Evolutionary conservation across 164 flowering plant species (phyloP).

Genomic region (Piper longum): DNA sequence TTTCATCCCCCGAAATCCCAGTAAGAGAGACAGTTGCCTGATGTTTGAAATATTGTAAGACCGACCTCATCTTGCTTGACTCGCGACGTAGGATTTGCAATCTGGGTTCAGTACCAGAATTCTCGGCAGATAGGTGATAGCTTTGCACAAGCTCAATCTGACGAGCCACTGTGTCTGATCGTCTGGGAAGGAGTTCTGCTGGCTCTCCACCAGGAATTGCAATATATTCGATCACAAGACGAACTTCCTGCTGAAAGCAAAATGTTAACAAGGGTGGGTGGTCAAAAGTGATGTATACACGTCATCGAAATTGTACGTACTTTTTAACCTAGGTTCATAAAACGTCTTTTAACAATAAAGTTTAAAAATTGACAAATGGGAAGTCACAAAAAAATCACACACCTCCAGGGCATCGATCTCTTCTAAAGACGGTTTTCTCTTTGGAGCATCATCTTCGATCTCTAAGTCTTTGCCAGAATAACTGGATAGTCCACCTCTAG

Average conservation of each 20-base stretch:
- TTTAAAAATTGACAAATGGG: no score
- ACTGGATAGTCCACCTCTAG: slow-evolving; percentile 15
- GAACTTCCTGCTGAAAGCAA: slow-evolving; percentile 53
- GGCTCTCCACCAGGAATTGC: slow-evolving; percentile 97
- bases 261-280: background rate
- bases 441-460: slow-evolving; percentile 85
- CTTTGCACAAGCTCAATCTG: slow-evolving; percentile 85
- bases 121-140: slow-evolving; percentile 76
- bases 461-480: slow-evolving; percentile 39
- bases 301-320: background rate
- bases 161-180: slow-evolving; percentile 74
- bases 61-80: slow-evolving; percentile 24
- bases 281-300: background rate
- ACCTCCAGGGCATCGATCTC: slow-evolving; percentile 99
- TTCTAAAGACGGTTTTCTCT: slow-evolving; percentile 78
- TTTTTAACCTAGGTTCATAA: no score
- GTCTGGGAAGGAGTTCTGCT: slow-evolving; percentile 90
- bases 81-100: slow-evolving; percentile 80
- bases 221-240: slow-evolving; percentile 93
- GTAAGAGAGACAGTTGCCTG: slow-evolving; percentile 16
- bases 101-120: slow-evolving; percentile 84
- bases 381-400: background rate
- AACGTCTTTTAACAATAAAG: no score
- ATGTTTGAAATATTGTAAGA: slow-evolving; percentile 15
- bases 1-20: slow-evolving; percentile 20